Evolutionary conservation across 257 asterid species (phyloP).

Genomic region (Plectranthus barbatus): DNA sequence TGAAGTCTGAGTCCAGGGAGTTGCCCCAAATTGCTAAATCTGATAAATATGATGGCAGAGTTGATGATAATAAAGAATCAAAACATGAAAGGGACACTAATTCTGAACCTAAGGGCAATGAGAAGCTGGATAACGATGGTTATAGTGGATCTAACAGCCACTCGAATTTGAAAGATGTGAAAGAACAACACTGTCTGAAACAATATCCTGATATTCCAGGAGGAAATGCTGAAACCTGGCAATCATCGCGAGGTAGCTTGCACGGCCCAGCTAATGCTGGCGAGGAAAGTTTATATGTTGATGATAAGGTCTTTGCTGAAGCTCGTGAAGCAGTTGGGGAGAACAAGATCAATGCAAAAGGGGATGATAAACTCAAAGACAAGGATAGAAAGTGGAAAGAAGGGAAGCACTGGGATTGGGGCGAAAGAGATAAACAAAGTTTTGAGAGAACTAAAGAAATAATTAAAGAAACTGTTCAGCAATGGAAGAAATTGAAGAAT

Average conservation of each 20-base stretch:
- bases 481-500: slow-evolving; percentile 47
- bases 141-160: slow-evolving; percentile 41
- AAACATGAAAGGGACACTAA: slow-evolving; percentile 54
- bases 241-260: slow-evolving; percentile 37
- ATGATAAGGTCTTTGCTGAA: slow-evolving; percentile 49
- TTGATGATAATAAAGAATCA: slow-evolving; percentile 58
- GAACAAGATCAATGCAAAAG: slow-evolving; percentile 68
- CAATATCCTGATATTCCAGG: slow-evolving; percentile 50
- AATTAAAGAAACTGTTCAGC: too few species aligned
- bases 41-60: slow-evolving; percentile 52
- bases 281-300: slow-evolving; percentile 50
- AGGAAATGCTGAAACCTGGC: slow-evolving; percentile 56
- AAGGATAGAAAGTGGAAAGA: slow-evolving; percentile 92
- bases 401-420: slow-evolving; percentile 86
- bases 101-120: slow-evolving; percentile 51
- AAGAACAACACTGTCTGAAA: slow-evolving; percentile 54
- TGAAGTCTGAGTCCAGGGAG: slow-evolving; percentile 56
- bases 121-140: slow-evolving; percentile 64
- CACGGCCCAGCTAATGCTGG: slow-evolving; percentile 48
- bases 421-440: slow-evolving; percentile 83
- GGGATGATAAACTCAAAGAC: slow-evolving; percentile 72
- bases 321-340: slow-evolving; percentile 75
- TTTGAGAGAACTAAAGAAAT: slow-evolving; percentile 80
- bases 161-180: slow-evolving; percentile 57
- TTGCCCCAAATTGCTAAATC: slow-evolving; percentile 44